phyloP scores from a whole-genome alignment of 306 rosid species.

The Trifolium dubium region DNA sequence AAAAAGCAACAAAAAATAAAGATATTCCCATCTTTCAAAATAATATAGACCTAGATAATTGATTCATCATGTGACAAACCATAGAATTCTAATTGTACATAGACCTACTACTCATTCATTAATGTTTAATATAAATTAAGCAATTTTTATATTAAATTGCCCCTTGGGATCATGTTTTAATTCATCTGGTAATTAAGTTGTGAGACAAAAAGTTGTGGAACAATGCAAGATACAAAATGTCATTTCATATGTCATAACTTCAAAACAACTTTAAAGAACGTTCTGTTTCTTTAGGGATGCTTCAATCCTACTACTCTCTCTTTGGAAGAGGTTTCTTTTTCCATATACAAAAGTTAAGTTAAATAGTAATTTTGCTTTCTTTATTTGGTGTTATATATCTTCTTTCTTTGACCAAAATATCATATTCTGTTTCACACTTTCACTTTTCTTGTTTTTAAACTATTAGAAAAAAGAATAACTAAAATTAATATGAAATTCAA shows the following conservation, averaged over 20 bases:
- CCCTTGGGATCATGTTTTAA: too few species aligned
- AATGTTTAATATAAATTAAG: too few species aligned
- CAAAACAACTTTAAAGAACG: conserved; percentile 59
- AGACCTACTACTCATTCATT: too few species aligned
- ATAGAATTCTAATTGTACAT: too few species aligned
- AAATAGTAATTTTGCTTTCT: conserved; percentile 51
- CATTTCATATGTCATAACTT: conserved; percentile 43
- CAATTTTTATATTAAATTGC: too few species aligned
- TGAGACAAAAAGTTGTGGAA: conserved; percentile 37
- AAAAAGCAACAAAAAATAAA: too few species aligned
- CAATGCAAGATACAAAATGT: conserved; percentile 44
- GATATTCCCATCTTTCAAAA: too few species aligned
- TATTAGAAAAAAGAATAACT: too few species aligned
- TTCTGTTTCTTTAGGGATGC: conserved; percentile 55
- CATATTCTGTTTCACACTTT: conserved; percentile 46
- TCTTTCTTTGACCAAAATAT: conserved; percentile 68
- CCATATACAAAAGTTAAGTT: conserved; percentile 20
- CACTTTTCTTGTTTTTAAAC: not conserved
- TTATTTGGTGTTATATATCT: conserved; percentile 55
- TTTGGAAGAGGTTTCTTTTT: conserved; percentile 34
- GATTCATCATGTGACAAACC: too few species aligned
- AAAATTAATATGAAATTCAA: too few species aligned
- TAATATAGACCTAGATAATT: too few species aligned
- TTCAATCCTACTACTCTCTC: conserved; percentile 57
- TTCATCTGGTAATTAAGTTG: not conserved